Conservation (phyloP, 129 eudicot genomes). For the Saussurea involucrata region DNA sequence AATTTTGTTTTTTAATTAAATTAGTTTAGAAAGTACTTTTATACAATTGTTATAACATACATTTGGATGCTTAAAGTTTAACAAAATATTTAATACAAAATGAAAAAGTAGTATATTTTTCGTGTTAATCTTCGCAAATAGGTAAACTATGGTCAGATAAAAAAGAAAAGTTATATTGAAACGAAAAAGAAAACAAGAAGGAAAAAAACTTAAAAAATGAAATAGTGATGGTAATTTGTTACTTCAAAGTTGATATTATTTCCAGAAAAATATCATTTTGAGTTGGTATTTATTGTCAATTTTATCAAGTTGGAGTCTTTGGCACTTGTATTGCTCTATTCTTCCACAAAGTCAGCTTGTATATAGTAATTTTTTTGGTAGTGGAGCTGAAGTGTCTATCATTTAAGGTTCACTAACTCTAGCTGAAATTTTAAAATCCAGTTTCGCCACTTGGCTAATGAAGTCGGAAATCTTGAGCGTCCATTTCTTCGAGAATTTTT, state of each 20-base stretch:
- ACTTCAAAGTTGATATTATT: background rate
- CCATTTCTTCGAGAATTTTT: conserved; percentile 96
- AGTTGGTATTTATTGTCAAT: background rate
- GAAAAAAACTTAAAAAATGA: no score
- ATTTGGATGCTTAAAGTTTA: no score
- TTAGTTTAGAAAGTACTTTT: no score
- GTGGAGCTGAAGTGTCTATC: background rate
- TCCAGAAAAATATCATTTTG: background rate
- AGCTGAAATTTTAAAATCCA: conserved; percentile 30
- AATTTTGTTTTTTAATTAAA: no score
- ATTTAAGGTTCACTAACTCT: background rate
- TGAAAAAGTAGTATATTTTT: no score
- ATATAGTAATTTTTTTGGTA: background rate
- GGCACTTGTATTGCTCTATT: background rate
- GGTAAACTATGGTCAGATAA: no score
- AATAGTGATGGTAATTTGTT: background rate
- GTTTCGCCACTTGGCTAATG: conserved; percentile 94
- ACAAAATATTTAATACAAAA: no score
- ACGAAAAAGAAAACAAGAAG: no score
- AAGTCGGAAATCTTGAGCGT: conserved; percentile 97
- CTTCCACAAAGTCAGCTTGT: background rate
- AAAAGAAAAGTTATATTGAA: no score
- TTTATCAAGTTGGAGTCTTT: background rate
- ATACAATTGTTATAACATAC: no score
- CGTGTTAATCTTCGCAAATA: no score